Percentiles rank a stretch among this genome's conserved stretches.
Conservation (phyloP, 1,139 yeast genomes). For the Debaryomyces sp. region DNA sequence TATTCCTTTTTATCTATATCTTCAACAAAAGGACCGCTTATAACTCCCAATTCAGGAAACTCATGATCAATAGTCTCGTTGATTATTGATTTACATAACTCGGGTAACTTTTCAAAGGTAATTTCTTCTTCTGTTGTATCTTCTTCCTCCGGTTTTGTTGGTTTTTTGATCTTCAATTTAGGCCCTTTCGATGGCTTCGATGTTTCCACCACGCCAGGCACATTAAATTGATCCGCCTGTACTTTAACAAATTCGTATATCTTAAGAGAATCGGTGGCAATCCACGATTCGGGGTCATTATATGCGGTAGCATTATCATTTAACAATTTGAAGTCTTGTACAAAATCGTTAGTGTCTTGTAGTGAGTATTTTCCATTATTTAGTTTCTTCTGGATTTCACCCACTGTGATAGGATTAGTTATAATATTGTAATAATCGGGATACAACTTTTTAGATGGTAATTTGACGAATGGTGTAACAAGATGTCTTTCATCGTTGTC, state of each 20-base stretch:
- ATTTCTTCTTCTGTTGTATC: slow-evolving; percentile 17
- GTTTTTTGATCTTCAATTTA: slow-evolving; percentile 15
- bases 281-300: slow-evolving; percentile 63
- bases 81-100: slow-evolving; percentile 28
- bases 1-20: slow-evolving; percentile 57
- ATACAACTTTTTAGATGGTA: slow-evolving; percentile 74
- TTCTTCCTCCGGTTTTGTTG: slow-evolving; percentile 18
- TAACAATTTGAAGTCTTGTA: slow-evolving; percentile 58
- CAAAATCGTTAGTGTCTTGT: slow-evolving; percentile 40
- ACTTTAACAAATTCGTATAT: slow-evolving; percentile 47
- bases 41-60: slow-evolving; percentile 43
- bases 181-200: slow-evolving; percentile 13
- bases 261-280: slow-evolving; percentile 56
- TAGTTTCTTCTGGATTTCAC: slow-evolving; percentile 59
- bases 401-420: slow-evolving; percentile 63
- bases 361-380: slow-evolving; percentile 34
- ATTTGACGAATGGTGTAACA: slow-evolving; percentile 59
- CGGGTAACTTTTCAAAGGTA: slow-evolving; percentile 26
- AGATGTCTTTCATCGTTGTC: slow-evolving; percentile 36
- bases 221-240: slow-evolving; percentile 35
- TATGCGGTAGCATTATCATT: slow-evolving; percentile 62
- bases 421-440: slow-evolving; percentile 82
- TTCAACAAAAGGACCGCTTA: slow-evolving; percentile 61
- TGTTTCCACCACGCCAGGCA: slow-evolving; percentile 3
- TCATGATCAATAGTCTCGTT: slow-evolving; percentile 45